phyloP scores from a whole-genome alignment of 352 stramenopile genomes.

The Pythium aristosporum region DNA sequence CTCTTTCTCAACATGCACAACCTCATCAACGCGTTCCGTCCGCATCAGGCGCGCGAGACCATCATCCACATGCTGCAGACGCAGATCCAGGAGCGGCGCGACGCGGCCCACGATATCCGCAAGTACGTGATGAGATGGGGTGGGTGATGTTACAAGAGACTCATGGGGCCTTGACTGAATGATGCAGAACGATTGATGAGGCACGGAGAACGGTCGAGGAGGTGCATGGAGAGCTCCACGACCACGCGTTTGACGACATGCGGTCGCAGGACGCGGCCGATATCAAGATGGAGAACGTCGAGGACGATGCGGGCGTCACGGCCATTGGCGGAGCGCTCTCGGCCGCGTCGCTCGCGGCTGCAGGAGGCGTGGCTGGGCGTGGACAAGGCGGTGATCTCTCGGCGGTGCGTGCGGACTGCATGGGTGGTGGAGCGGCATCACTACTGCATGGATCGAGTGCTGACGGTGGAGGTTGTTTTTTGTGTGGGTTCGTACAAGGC shows the following conservation, averaged over 20 bases:
- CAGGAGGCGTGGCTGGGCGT: background rate
- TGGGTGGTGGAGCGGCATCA: no score
- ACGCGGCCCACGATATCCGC: slow-evolving; percentile 73
- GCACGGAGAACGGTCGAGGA: slow-evolving; percentile 58
- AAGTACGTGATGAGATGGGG: slow-evolving; percentile 24
- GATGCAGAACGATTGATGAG: slow-evolving; percentile 52
- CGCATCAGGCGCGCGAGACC: slow-evolving; percentile 80
- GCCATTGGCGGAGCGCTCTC: background rate
- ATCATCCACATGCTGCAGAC: slow-evolving; percentile 82
- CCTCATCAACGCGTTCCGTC: slow-evolving; percentile 86
- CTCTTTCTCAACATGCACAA: slow-evolving; percentile 91
- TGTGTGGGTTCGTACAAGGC: slow-evolving; percentile 33
- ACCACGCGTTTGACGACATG: slow-evolving; percentile 43
- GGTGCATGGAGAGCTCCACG: slow-evolving; percentile 59
- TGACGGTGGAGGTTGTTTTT: background rate
- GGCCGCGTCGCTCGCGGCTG: background rate
- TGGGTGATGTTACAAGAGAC: background rate
- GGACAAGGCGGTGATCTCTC: slow-evolving; percentile 35
- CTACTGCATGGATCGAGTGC: no score
- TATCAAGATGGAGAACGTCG: slow-evolving; percentile 56
- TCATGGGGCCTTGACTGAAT: background rate
- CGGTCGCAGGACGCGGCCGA: slow-evolving; percentile 26
- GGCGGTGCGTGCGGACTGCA: slow-evolving; percentile 24
- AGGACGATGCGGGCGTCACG: slow-evolving; percentile 13
- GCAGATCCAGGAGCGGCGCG: slow-evolving; percentile 73